Conservation (phyloP, 2,329 filamentous ascomycete genomes). For the Diaporthe vexans region DNA sequence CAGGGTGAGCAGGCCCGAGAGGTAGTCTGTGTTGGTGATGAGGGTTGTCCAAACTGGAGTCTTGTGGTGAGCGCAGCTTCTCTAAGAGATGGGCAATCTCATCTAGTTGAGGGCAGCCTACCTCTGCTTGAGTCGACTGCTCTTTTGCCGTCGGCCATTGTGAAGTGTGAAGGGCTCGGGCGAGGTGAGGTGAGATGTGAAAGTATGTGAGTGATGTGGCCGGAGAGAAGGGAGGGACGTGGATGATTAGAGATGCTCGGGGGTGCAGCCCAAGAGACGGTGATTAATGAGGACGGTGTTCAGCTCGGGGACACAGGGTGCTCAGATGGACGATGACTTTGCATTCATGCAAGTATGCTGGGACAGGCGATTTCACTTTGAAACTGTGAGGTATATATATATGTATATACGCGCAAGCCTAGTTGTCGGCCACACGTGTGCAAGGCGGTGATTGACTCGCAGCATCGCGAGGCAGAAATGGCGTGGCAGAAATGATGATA, state of each 20-base stretch:
- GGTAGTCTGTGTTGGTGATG: constrained; percentile 87
- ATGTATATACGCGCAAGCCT: constrained; percentile 6
- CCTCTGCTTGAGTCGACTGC: constrained; percentile 51
- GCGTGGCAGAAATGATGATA: too few relatives aligned
- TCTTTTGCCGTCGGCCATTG: constrained; percentile 52
- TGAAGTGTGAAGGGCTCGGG: not conserved
- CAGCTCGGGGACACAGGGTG: not conserved
- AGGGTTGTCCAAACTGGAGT: constrained; percentile 87
- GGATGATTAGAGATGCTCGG: too few relatives aligned
- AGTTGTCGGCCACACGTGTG: not conserved
- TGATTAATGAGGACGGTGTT: not conserved
- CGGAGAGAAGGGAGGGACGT: too few relatives aligned
- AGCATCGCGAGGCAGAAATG: constrained; percentile 23
- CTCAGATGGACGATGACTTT: not conserved
- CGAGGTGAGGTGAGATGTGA: not conserved
- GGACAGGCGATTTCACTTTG: not conserved
- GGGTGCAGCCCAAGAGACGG: not conserved
- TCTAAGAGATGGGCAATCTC: constrained; percentile 76
- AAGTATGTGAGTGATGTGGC: not conserved
- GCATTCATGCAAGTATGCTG: not conserved
- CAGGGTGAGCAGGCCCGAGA: constrained; percentile 86
- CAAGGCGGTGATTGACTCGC: constrained; percentile 31
- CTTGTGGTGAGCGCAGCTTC: constrained; percentile 16
- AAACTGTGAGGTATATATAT: not conserved
- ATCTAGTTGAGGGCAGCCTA: constrained; percentile 72